These are phyloP conservation scores for Tetrahymena thermophila DNA, from an alignment of 73 alveolate species.

Conservation along the genomic window DNA sequence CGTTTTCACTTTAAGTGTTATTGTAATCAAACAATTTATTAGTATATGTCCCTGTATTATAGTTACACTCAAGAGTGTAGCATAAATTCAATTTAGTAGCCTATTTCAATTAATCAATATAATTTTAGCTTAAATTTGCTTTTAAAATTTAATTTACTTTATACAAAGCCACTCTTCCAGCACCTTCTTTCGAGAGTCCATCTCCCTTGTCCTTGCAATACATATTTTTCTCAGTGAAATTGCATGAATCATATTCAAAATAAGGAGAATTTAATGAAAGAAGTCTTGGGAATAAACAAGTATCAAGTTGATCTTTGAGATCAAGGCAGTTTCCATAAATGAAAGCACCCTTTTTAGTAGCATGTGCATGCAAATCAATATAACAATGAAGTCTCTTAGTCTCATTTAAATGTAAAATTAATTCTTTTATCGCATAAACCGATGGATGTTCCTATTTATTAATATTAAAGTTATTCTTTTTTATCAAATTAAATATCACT, in stretches of 20 bases:
- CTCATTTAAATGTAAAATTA: slow-evolving; percentile 54
- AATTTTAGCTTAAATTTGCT: not conserved
- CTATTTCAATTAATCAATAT: not conserved
- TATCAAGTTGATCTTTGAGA: not conserved
- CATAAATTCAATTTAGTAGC: slow-evolving; percentile 80
- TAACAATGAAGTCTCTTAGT: slow-evolving; percentile 72
- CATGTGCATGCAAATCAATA: slow-evolving; percentile 97
- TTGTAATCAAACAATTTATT: not conserved
- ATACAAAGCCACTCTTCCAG: slow-evolving; percentile 94
- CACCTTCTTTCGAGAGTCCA: slow-evolving; percentile 88
- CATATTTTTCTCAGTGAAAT: slow-evolving; percentile 76
- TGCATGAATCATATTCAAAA: slow-evolving; percentile 86
- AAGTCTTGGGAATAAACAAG: slow-evolving; percentile 74
- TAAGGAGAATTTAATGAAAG: slow-evolving; percentile 79
- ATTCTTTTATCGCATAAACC: slow-evolving; percentile 80
- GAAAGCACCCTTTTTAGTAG: slow-evolving; percentile 91
- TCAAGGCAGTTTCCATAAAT: slow-evolving; percentile 68
- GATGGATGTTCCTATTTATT: slow-evolving; percentile 67
- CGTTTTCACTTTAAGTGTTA: not conserved
- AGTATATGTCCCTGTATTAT: slow-evolving; percentile 55
- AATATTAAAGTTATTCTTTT: not conserved
- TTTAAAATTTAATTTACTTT: not conserved
- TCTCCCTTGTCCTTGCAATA: slow-evolving; percentile 75
- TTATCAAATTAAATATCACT: no score
- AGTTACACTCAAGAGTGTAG: slow-evolving; percentile 95